Conservation (phyloP, 2,329 filamentous ascomycete species). For the Talaromyces sp. region DNA sequence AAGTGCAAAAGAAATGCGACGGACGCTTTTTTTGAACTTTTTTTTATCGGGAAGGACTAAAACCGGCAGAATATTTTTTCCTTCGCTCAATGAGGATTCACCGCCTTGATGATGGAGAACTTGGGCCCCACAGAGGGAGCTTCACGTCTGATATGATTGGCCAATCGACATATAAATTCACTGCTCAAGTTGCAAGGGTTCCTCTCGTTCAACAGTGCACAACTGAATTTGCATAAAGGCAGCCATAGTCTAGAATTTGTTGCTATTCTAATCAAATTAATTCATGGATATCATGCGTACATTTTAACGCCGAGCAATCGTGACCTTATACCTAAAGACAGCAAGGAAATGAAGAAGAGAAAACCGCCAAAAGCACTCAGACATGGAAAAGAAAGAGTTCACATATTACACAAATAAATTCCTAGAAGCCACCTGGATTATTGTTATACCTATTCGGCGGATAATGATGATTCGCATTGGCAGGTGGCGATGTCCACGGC, state of each 20-base stretch:
- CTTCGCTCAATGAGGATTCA: not conserved
- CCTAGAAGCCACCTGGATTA: conserved; percentile 2
- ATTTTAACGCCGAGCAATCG: not conserved
- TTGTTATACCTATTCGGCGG: conserved; percentile 9
- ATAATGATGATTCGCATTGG: conserved; percentile 1
- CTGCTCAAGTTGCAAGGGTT: not conserved
- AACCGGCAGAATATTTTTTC: conserved; percentile 15
- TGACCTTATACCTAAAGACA: not conserved
- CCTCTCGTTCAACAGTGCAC: not conserved
- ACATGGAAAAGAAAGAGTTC: not conserved
- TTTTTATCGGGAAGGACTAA: conserved; percentile 1
- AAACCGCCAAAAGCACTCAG: not conserved
- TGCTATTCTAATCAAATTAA: not conserved
- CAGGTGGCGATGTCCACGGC: conserved; percentile 23
- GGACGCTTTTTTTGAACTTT: not conserved
- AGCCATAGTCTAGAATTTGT: not conserved
- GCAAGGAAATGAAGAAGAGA: not conserved
- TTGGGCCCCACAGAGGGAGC: not conserved
- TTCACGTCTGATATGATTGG: not conserved
- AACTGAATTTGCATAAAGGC: too few relatives aligned
- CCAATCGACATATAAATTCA: not conserved
- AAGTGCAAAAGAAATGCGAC: not conserved
- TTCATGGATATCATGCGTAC: not conserved
- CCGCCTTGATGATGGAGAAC: not conserved
- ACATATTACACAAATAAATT: not conserved